Percentiles rank a stretch among this genome's conserved stretches.
These are phyloP conservation scores for Teratosphaeria destructans DNA, from an alignment of 2,329 filamentous ascomycete species.

Conservation along the genomic window DNA sequence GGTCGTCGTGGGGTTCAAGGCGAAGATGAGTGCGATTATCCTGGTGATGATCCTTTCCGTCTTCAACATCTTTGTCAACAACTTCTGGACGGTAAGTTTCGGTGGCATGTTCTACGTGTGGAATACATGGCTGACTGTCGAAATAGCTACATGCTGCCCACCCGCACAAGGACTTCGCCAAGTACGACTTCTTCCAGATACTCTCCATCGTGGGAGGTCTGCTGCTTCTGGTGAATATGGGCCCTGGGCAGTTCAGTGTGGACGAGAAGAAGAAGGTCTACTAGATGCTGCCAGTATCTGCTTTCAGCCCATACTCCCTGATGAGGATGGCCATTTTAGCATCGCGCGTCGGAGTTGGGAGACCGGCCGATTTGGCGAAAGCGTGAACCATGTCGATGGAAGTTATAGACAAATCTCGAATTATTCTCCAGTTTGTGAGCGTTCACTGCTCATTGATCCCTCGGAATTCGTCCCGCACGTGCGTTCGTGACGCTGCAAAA, in stretches of 20 bases:
- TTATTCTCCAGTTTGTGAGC: not conserved
- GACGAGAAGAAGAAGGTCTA: conserved; percentile 99
- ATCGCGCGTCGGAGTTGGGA: not conserved
- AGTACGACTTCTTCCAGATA: conserved; percentile 99
- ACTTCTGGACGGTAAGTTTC: conserved; percentile 91
- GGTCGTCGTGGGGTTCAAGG: conserved; percentile 99
- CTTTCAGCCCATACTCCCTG: not conserved
- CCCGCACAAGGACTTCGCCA: conserved; percentile 99
- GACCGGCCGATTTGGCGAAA: not conserved
- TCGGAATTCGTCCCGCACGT: not conserved
- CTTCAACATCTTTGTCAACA: conserved; percentile 97
- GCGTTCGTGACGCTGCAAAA: not conserved
- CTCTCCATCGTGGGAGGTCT: conserved; percentile 96
- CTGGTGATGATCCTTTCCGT: conserved; percentile 89
- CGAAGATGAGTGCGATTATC: conserved; percentile 95
- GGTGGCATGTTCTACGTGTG: not conserved
- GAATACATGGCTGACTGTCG: not conserved
- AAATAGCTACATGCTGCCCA: conserved; percentile 85
- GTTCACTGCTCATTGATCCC: not conserved
- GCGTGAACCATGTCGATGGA: not conserved
- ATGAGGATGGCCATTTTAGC: not conserved
- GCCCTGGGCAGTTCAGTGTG: conserved; percentile 92
- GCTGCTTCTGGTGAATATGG: conserved; percentile 94
- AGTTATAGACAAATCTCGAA: not conserved
- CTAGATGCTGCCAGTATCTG: conserved; percentile 32